Evolutionary conservation across 306 rosid species (phyloP), one percentile per base, ranked within the genome.

Genomic region (Biancaea sappan): DNA sequence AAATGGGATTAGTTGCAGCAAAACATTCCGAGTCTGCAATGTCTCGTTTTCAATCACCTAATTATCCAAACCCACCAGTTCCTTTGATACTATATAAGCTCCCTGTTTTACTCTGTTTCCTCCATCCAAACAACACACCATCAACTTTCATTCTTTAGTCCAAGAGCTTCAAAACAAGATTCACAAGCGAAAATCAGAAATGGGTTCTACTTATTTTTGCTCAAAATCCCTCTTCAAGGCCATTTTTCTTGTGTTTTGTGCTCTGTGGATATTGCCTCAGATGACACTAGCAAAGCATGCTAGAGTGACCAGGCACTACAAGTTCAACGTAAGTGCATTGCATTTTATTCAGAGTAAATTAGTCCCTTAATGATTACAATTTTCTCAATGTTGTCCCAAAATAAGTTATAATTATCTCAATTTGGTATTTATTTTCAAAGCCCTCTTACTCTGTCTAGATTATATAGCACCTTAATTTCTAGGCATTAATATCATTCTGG

Each of bases 261-360:
- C 86, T 60, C 25, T 84, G 34, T 77, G 60, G 57, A 72, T 70
- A n/a, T 58, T 83, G 43, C 84, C 88, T 29, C 63, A 74, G 79
- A 66, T 72, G n/a, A 72, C 69, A 63, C 70, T 66, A 12, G 93
- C 86, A 70, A 76, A 66, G 62, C 88, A 86, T 81, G 86, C 77
- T 4, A 75, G 88, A 72, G 69, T 75, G 5, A 90, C 90, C 80
- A 81, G 96, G 67, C 91, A 85, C 72, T 89, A 89, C 88, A 87
- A 81, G 77, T 89, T 89, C 21, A 62, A 89, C 16, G 94, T 87
- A 71, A 2, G 86, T 75, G 79, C 40, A 6, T 26, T 79, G 10
- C 71, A 34, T 66, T 50, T 60, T 5, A 31, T 34, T 26, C 63
- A n/a, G n/a, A n/a, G n/a, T n/a, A n/a, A n/a, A n/a, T n/a, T n/a